Evolutionary conservation across 805 yeast species (phyloP), one percentile per base, ranked within the genome.

Genomic region (Lipomyces kockii): DNA sequence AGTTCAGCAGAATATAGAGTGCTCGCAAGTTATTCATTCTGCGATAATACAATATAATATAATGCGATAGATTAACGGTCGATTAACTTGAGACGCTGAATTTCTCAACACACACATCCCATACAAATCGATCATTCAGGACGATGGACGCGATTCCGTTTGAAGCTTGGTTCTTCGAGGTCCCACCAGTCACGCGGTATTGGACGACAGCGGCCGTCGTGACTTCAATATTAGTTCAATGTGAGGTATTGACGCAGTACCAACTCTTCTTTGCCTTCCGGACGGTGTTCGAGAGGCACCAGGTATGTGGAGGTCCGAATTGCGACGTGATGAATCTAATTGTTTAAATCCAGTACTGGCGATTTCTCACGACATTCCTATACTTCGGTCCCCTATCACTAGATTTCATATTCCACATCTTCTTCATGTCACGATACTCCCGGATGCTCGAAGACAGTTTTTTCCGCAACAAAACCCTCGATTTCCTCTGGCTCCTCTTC

Each of bases 181-280:
- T 82, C 1, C 86, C 86, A 2, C 82, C 84, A 1, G 83, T 84
- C 25, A 84, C 87, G 3, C 72, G 84, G 59, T 64, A 73, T 6
- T 80, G 81, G 76, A 66, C 79, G 1, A 53, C 76, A 0, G 78
- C 79, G 2, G 73, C 82, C 2, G 72, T 78, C 1, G 75, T 74
- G 2, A 71, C 80, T 9, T 76, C 81, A 9, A 34, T 77, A 3
- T 70, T 80, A 49, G 83, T 80, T 53, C 78, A 77, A 57, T 70
- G 78, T 6, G 83, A 81, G 2, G 71, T 75, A 3, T 57, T 82
- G 12, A 70, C 76, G 27, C 68, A 71, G 49, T 69, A 72, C 54
- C 81, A 80, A 70, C 75, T 81, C 52, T 76, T 74, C 64, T 82
- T 77, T 65, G 74, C 80, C 5, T 74, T 69, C 51, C 78, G 76